A percentile compares a stretch with the other conserved stretches of the same genome.
phyloP scores from a whole-genome alignment of 2,329 filamentous ascomycete genomes.

The Nemania serpens region DNA sequence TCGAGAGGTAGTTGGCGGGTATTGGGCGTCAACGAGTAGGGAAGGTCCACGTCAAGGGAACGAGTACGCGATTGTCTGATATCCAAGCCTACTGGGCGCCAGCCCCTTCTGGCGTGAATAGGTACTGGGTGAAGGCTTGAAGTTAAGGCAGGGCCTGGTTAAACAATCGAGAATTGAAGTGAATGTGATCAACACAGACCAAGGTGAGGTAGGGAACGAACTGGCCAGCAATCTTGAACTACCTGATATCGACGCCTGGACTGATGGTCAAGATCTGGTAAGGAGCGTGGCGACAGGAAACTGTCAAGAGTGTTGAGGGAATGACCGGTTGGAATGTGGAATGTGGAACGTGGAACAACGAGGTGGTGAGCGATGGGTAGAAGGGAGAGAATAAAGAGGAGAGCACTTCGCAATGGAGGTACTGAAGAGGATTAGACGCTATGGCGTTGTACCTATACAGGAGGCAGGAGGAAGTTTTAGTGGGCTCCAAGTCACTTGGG shows the following conservation, averaged over 20 bases:
- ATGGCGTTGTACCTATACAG: neutral
- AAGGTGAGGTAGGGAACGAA: constrained; percentile 34
- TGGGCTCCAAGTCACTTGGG: constrained; percentile 13
- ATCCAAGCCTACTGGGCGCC: constrained; percentile 26
- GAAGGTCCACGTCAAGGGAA: constrained; percentile 8
- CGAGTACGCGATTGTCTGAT: constrained; percentile 15
- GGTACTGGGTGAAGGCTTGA: constrained; percentile 29
- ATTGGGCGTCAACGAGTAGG: constrained; percentile 3
- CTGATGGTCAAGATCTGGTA: constrained; percentile 29
- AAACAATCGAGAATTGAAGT: constrained; percentile 25
- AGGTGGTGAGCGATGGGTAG: constrained; percentile 21
- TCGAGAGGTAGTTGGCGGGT: neutral
- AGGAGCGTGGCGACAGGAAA: constrained; percentile 39
- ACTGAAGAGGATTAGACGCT: neutral
- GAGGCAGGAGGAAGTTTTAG: constrained; percentile 2
- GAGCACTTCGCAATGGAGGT: neutral
- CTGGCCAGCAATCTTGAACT: constrained; percentile 33
- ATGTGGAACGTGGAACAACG: constrained; percentile 25
- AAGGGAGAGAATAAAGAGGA: constrained; percentile 9
- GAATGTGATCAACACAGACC: constrained; percentile 42
- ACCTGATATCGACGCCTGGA: constrained; percentile 23
- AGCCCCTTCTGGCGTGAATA: constrained; percentile 26
- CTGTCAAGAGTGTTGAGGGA: constrained; percentile 27
- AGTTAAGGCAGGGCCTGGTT: constrained; percentile 19
- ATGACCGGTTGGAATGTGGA: constrained; percentile 30